These are phyloP conservation scores for Paraphaeosphaeria sporulosa DNA, from an alignment of 2,329 filamentous ascomycete genomes.

Conservation along the genomic window DNA sequence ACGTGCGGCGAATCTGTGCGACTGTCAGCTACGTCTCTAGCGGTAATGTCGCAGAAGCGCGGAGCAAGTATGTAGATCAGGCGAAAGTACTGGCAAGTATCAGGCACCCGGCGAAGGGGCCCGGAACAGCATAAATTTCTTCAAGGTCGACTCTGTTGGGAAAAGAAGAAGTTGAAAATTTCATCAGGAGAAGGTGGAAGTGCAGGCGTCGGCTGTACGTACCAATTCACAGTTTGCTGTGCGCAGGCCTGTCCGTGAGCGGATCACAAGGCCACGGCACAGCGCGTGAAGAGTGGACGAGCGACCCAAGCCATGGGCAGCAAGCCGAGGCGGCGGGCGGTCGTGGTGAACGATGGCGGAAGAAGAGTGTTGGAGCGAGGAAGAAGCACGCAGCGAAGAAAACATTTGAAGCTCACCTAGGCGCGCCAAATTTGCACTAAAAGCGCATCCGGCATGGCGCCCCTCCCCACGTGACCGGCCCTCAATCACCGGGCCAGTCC, in stretches of 20 bases:
- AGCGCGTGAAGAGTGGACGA: not conserved
- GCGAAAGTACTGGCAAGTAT: slow-evolving; percentile 93
- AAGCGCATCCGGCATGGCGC: not conserved
- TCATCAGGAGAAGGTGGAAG: slow-evolving; percentile 63
- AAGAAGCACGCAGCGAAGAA: not conserved
- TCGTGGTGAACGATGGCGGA: not conserved
- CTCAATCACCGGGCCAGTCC: slow-evolving; percentile 9
- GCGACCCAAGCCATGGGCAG: not conserved
- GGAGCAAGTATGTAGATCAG: slow-evolving; percentile 61
- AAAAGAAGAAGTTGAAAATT: slow-evolving; percentile 83
- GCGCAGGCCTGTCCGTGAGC: not conserved
- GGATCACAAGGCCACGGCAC: not conserved
- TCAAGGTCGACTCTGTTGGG: slow-evolving; percentile 89
- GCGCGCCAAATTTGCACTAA: not conserved
- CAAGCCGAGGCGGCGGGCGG: slow-evolving; percentile 2
- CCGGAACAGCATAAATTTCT: slow-evolving; percentile 74
- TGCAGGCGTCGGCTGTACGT: slow-evolving; percentile 15
- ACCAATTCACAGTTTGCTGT: slow-evolving; percentile 21
- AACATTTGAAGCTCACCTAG: not conserved
- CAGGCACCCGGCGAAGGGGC: slow-evolving; percentile 70
- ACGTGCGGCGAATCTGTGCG: not conserved
- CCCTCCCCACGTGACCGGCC: not conserved
- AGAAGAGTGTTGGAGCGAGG: slow-evolving; percentile 7
- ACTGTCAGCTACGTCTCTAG: slow-evolving; percentile 14
- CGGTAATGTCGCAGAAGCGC: not conserved